Evolutionary conservation across 2,329 filamentous ascomycete genomes (phyloP).

Genomic region (Hirsutella rhossiliensis): DNA sequence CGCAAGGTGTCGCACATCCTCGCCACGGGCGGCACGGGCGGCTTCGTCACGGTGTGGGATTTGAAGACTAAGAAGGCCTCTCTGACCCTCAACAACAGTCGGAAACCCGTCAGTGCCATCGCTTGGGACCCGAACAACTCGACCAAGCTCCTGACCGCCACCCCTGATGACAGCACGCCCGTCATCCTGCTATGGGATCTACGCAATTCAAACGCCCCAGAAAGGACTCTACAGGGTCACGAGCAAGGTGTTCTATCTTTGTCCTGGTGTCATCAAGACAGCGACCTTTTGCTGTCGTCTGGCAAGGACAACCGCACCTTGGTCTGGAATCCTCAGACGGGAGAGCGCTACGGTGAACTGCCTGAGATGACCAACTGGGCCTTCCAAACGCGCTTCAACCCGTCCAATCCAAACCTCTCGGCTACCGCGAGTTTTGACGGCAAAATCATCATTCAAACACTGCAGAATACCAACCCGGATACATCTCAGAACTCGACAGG

Average conservation of each 20-base stretch:
- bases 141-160: constrained; percentile 87
- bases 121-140: constrained; percentile 95
- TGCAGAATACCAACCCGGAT: constrained; percentile 83
- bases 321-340: constrained; percentile 91
- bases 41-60: constrained; percentile 97
- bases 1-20: constrained; percentile 94
- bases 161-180: constrained; percentile 77
- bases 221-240: constrained; percentile 80
- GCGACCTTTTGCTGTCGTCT: constrained; percentile 77
- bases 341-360: constrained; percentile 79
- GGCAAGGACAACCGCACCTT: constrained; percentile 95
- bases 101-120: constrained; percentile 89
- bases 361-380: constrained; percentile 99
- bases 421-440: constrained; percentile 96
- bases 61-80: constrained; percentile 97
- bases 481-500: constrained; percentile 55
- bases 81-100: constrained; percentile 86
- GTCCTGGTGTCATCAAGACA: constrained; percentile 90
- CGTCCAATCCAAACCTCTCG: constrained; percentile 80
- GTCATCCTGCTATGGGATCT: constrained; percentile 90
- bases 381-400: constrained; percentile 90
- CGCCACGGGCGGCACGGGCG: constrained; percentile 83
- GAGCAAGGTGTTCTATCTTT: constrained; percentile 87
- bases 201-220: constrained; percentile 89
- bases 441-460: constrained; percentile 84